A percentile compares a stretch with the other conserved stretches of the same genome.
phyloP scores from a whole-genome alignment of 768 basidiomycete species.

The Termitomyces sp. region DNA sequence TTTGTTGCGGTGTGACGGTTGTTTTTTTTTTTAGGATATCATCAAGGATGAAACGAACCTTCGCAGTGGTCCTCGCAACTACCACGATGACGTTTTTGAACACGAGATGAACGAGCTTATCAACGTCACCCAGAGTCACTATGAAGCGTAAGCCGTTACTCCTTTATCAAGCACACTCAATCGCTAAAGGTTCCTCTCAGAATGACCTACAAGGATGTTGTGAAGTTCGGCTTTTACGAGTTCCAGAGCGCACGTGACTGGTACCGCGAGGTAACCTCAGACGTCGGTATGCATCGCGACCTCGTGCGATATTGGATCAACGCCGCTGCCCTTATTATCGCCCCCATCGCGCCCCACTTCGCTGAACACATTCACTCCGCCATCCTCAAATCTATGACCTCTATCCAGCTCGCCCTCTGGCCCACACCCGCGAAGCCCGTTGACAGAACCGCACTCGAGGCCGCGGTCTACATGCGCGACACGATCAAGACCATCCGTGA shows the following conservation, averaged over 20 bases:
- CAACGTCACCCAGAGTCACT: constrained; percentile 74
- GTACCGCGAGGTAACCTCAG: constrained; percentile 90
- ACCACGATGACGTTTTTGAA: constrained; percentile 88
- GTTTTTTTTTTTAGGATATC: constrained; percentile 65
- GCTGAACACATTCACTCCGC: constrained; percentile 85
- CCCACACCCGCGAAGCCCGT: constrained; percentile 59
- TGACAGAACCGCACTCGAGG: constrained; percentile 63
- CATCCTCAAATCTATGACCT: constrained; percentile 65
- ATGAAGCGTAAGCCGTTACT: constrained; percentile 57
- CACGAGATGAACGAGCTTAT: constrained; percentile 87
- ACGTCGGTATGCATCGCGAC: constrained; percentile 88
- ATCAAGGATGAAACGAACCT: constrained; percentile 63
- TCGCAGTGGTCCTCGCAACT: constrained; percentile 69
- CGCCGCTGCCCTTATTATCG: constrained; percentile 69
- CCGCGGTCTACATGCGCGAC: constrained; percentile 80
- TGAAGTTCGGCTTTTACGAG: constrained; percentile 95
- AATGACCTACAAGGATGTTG: constrained; percentile 91
- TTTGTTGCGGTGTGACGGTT: constrained; percentile 4
- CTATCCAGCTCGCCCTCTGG: constrained; percentile 82
- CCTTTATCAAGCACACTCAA: not conserved
- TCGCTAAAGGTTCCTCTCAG: constrained; percentile 31
- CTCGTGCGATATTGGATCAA: constrained; percentile 85
- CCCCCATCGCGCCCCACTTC: constrained; percentile 91
- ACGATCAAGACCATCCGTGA: constrained; percentile 92
- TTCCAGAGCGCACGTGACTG: constrained; percentile 90